phyloP scores from a whole-genome alignment of 2,329 filamentous ascomycete genomes.

The Stagonosporopsis cucurbitacearum region DNA sequence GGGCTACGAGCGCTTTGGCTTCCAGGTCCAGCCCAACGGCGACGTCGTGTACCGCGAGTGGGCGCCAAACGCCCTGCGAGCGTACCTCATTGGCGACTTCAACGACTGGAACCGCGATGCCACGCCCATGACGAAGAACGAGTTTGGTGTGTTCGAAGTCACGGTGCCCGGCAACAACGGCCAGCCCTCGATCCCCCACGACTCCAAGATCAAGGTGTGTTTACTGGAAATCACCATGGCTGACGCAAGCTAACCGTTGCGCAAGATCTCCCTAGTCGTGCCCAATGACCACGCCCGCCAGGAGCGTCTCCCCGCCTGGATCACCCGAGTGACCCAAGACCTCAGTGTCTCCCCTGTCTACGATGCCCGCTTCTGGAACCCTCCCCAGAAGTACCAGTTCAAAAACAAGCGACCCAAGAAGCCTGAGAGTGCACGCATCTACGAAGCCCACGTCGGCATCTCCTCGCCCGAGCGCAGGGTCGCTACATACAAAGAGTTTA shows the following conservation, averaged over 20 bases:
- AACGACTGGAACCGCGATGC: constrained; percentile 88
- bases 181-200: constrained; percentile 81
- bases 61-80: constrained; percentile 87
- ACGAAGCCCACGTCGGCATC: constrained; percentile 98
- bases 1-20: constrained; percentile 86
- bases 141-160: constrained; percentile 87
- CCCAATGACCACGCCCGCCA: constrained; percentile 76
- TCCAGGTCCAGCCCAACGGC: constrained; percentile 80
- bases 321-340: constrained; percentile 95
- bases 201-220: constrained; percentile 91
- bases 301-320: constrained; percentile 94
- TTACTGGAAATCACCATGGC: not conserved
- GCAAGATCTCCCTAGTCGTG: constrained; percentile 80
- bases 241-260: not conserved
- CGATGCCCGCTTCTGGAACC: constrained; percentile 97
- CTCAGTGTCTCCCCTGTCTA: constrained; percentile 87
- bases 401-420: constrained; percentile 83
- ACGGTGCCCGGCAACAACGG: constrained; percentile 75
- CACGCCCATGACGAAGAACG: constrained; percentile 85
- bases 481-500: constrained; percentile 97
- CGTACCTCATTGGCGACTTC: constrained; percentile 92
- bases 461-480: constrained; percentile 89
- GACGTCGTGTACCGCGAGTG: constrained; percentile 94
- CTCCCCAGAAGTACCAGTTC: constrained; percentile 83
- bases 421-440: constrained; percentile 86